Conservation (phyloP, 768 basidiomycete species). For the Pholiota microspora region DNA sequence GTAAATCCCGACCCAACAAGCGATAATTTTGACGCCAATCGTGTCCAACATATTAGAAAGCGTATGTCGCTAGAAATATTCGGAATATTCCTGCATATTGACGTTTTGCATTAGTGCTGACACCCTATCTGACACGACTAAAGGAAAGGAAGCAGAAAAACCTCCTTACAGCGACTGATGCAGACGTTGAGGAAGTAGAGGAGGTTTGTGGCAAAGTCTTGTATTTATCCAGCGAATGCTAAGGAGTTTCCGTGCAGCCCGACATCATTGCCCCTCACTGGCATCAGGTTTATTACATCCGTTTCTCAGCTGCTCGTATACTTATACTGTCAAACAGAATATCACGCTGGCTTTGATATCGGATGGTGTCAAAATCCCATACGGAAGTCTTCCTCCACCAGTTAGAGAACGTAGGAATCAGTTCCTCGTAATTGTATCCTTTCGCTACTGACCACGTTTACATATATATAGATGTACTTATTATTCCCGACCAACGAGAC, state of each 20-base stretch:
- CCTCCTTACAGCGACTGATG: constrained; percentile 46
- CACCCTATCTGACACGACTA: constrained; percentile 72
- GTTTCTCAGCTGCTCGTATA: neutral
- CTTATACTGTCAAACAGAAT: constrained; percentile 51
- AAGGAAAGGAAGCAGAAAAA: constrained; percentile 84
- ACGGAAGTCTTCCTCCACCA: constrained; percentile 54
- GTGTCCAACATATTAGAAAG: constrained; percentile 74
- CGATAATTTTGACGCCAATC: constrained; percentile 46
- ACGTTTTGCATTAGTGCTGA: constrained; percentile 56
- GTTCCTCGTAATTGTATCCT: constrained; percentile 12
- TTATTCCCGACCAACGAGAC: constrained; percentile 61
- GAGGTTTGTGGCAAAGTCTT: no score
- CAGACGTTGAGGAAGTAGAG: constrained; percentile 31
- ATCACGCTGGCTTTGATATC: constrained; percentile 85
- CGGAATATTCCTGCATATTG: constrained; percentile 3
- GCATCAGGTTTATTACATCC: constrained; percentile 50
- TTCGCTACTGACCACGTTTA: neutral
- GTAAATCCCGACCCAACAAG: constrained; percentile 63
- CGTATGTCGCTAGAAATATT: constrained; percentile 36
- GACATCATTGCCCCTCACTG: constrained; percentile 81
- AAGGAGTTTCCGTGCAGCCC: constrained; percentile 27
- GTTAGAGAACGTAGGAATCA: constrained; percentile 56
- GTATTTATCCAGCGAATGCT: no score
- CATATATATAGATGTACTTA: constrained; percentile 50
- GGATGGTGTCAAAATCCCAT: constrained; percentile 56